These are phyloP conservation scores for Nitzschia sp. DNA, from an alignment of 108 stramenopile species.

Conservation along the genomic window DNA sequence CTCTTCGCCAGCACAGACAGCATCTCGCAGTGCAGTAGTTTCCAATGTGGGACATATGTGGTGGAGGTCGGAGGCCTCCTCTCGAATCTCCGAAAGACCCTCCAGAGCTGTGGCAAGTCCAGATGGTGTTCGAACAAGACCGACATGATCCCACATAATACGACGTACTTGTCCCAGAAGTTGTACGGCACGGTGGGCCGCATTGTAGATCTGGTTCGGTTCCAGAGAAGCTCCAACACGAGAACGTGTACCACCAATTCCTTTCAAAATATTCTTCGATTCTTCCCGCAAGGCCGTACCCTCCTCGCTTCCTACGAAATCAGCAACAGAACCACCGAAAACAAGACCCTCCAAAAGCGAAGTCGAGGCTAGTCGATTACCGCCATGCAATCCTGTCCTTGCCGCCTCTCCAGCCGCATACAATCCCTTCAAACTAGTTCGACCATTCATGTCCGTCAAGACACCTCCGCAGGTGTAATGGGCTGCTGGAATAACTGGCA, in stretches of 20 bases:
- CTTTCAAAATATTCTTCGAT: background rate
- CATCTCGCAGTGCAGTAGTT: constrained; percentile 77
- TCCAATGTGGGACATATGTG: constrained; percentile 48
- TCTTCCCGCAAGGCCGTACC: constrained; percentile 19
- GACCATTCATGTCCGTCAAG: constrained; percentile 78
- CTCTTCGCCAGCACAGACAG: constrained; percentile 68
- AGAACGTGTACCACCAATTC: background rate
- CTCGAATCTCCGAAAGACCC: constrained; percentile 51
- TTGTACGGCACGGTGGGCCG: constrained; percentile 44
- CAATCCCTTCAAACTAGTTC: constrained; percentile 60
- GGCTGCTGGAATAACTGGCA: constrained; percentile 91
- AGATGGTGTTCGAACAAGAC: constrained; percentile 80
- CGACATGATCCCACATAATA: constrained; percentile 94
- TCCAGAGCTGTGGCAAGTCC: constrained; percentile 69
- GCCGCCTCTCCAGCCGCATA: constrained; percentile 93
- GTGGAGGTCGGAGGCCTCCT: constrained; percentile 61
- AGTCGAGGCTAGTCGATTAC: constrained; percentile 93
- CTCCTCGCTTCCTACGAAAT: constrained; percentile 53
- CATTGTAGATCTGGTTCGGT: constrained; percentile 36
- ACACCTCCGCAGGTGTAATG: constrained; percentile 96
- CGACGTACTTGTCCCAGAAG: constrained; percentile 57
- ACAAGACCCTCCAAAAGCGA: constrained; percentile 93
- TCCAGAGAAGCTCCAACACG: constrained; percentile 10
- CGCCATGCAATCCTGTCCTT: constrained; percentile 93
- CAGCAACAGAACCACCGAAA: constrained; percentile 89